Base-by-base conservation (phyloP, 768 basidiomycete species). In the Podaxis sp. region DNA sequence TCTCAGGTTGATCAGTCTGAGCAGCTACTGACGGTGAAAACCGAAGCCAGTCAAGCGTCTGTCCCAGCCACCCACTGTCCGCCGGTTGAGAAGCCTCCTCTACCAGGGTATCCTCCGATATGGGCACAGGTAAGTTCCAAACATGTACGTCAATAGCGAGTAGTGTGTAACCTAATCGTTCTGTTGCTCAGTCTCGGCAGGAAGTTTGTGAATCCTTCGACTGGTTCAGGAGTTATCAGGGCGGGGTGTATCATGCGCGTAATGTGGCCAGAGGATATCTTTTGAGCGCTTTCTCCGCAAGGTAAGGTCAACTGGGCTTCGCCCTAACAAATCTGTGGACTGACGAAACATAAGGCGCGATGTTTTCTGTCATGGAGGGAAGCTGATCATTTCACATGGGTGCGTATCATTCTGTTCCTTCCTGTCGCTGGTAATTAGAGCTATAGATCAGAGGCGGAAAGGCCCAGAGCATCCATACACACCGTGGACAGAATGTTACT, bases 331-430 rank as follows among this genome's bases (percentile, higher is more conserved):
- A 24, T 22, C 47, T 12, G 19, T 22, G 25, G n/a, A 57, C 59
- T 56, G 51, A 58, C 43, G 65, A 55, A 60, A 57, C 55, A 57
- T 59, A 64, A 93, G 92, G 52, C 88, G 89, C 9, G 92, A 94
- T 67, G 67, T 77, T 15, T 93, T 89, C 67, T 75, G 80, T 51
- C 81, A 87, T 46, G 78, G 72, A 15, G 92, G 93, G 15, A 84
- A 77, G 64, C 69, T 92, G 4, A 91, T 94, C 49, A 85, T 94
- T 55, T 94, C 92, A 7, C 92, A 94, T 71, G 93, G 91, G 92
- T 94, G 64, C 59, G 83, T 69, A 57, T 58, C 27, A 27, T 41
- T 43, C 51, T 41, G 22, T 53, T 13, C 11, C 17, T 54, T 19
- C 1, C 4, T 60, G 57, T 24, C 29, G n/a, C 36, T 40, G 24